Evolutionary conservation across 495 filamentous ascomycete genomes (phyloP), one percentile per base, ranked within the genome.

Genomic region (Hypoxylon intermedium): DNA sequence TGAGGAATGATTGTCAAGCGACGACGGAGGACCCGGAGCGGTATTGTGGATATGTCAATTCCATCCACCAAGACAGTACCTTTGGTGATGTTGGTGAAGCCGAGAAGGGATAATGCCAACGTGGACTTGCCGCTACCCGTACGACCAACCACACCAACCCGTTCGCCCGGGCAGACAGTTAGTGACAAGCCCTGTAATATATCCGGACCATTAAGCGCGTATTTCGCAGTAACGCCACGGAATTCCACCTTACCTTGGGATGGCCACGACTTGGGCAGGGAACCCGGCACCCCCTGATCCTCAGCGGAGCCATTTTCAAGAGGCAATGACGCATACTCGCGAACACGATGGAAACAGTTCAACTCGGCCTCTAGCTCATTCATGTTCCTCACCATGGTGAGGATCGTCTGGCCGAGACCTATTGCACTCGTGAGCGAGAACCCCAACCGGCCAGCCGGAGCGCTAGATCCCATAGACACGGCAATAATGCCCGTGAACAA

Each of bases 261-360:
- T 23, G 69, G 69, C 69, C 69, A 72, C 5, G 68, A 40, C n/a
- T 46, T 61, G 54, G 24, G 69, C 55, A 1, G 69, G 44, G 16
- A n/a, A 6, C 2, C 15, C 5, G 37, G 1, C 9, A 89, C 89
- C 72, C 93, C 90, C 64, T 93, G 89, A 49, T 92, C 89, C 6
- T 93, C 85, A 19, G 92, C 88, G 4, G 93, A 79, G 63, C 92
- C 30, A 2, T 7, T 33, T 12, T 33, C 30, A 9, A 33, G 30
- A 7, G 30, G 30, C 30, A 33, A 33, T 12, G 30, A 33, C 7
- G 79, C 72, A 52, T 83, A 84, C 64, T 84, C 81, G 12, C 79
- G 65, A 15, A 84, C 74, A 7, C 81, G 70, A 65, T 84, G 79
- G 16, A 81, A 79, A 5, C 75, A 81, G 37, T 81, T 78, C 37